Conservation (phyloP, 2,329 filamentous ascomycete genomes). For the Pyrenophora seminiperda region DNA sequence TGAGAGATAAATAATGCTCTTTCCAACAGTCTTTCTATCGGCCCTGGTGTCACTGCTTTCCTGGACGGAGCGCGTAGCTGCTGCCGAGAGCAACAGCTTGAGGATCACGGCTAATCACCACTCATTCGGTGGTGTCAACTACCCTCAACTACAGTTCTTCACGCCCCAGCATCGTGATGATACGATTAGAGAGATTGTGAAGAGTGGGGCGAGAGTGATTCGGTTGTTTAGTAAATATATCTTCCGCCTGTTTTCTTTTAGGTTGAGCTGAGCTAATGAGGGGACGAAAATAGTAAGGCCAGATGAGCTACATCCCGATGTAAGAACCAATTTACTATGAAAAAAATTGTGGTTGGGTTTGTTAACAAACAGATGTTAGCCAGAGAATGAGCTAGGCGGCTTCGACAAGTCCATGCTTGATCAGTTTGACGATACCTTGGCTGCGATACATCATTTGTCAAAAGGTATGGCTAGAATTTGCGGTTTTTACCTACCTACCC, state of each 20-base stretch:
- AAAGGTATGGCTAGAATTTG: constrained; percentile 27
- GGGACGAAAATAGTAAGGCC: constrained; percentile 26
- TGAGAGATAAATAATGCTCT: constrained; percentile 30
- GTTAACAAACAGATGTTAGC: constrained; percentile 18
- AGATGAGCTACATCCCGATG: constrained; percentile 37
- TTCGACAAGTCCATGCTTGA: constrained; percentile 43
- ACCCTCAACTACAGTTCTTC: constrained; percentile 40
- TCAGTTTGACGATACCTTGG: constrained; percentile 43
- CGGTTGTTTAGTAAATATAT: constrained; percentile 39
- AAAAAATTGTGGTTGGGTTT: neutral
- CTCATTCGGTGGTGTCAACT: constrained; percentile 45
- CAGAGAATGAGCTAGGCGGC: constrained; percentile 36
- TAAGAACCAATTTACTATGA: constrained; percentile 16
- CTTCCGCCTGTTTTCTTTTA: neutral
- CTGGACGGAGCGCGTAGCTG: constrained; percentile 18
- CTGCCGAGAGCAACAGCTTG: constrained; percentile 16
- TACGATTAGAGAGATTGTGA: constrained; percentile 38
- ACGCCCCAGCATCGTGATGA: constrained; percentile 34
- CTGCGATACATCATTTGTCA: constrained; percentile 43
- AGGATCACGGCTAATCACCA: constrained; percentile 39
- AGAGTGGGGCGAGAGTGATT: constrained; percentile 39
- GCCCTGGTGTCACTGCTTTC: constrained; percentile 22
- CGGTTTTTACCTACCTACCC: neutral
- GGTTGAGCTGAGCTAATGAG: no score
- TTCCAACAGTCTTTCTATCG: constrained; percentile 22